phyloP scores from a whole-genome alignment of 495 filamentous ascomycete genomes.

The Aspergillus bertholletiae region DNA sequence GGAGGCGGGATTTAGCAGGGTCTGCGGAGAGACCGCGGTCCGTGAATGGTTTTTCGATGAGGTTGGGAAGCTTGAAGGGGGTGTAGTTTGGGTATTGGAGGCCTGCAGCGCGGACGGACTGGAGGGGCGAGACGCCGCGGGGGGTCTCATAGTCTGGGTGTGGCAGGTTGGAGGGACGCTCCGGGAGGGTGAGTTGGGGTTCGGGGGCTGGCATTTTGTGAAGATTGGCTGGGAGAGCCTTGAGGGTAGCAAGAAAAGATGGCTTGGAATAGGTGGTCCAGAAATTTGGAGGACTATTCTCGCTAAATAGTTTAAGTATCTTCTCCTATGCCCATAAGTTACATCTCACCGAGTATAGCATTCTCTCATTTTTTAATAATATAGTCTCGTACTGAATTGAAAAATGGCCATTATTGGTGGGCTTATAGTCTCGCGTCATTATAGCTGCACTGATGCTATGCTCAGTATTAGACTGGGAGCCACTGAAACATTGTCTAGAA shows the following conservation, averaged over 20 bases:
- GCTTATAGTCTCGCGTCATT: constrained; percentile 2
- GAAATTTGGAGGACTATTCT: no score
- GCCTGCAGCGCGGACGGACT: constrained; percentile 4
- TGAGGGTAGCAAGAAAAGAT: neutral
- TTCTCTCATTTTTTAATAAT: neutral
- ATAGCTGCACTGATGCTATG: neutral
- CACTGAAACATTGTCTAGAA: neutral
- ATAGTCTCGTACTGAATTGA: neutral
- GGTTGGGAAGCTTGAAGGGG: constrained; percentile 10
- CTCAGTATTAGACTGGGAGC: neutral
- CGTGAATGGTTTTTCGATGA: neutral
- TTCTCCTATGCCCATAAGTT: neutral
- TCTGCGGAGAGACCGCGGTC: constrained; percentile 2
- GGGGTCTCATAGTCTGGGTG: constrained; percentile 6
- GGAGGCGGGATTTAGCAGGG: constrained; percentile 1
- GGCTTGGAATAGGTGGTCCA: no score
- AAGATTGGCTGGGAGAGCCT: neutral
- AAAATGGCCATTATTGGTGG: neutral
- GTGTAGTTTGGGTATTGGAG: constrained; percentile 12
- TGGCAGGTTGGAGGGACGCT: constrained; percentile 1
- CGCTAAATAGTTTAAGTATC: no score
- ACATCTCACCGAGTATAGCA: neutral
- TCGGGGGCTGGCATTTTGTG: neutral
- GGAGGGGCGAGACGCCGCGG: constrained; percentile 6
- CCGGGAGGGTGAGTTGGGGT: neutral